phyloP scores from a whole-genome alignment of 1,284 basidiomycete species.

The Trametes hirsuta region DNA sequence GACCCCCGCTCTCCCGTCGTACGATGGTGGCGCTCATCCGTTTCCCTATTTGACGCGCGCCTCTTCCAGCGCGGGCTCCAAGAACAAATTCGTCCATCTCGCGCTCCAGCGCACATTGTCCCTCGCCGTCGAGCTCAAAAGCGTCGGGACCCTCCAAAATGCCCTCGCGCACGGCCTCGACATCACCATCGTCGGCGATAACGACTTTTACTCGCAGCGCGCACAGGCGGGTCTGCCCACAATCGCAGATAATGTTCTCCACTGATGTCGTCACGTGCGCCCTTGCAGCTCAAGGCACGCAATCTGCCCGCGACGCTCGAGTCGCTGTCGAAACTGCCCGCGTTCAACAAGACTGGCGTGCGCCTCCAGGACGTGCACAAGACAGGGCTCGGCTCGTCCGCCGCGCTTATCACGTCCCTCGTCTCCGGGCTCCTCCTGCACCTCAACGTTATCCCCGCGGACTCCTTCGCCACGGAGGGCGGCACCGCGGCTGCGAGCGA shows the following conservation, averaged over 20 bases:
- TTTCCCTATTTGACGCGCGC: background rate
- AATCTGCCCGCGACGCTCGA: constrained; percentile 61
- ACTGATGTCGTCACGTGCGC: background rate
- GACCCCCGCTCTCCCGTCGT: background rate
- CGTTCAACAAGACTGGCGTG: constrained; percentile 78
- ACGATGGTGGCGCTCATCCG: background rate
- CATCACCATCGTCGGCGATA: constrained; percentile 88
- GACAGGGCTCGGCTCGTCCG: constrained; percentile 96
- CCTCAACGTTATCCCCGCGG: constrained; percentile 63
- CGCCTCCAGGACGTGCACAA: constrained; percentile 87
- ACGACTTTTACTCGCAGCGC: constrained; percentile 97
- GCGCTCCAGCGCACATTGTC: constrained; percentile 80
- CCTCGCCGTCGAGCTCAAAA: constrained; percentile 63
- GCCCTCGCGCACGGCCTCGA: constrained; percentile 60
- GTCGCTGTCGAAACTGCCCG: constrained; percentile 67
- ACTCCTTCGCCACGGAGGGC: constrained; percentile 42
- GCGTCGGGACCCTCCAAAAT: constrained; percentile 46
- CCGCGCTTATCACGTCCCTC: constrained; percentile 95
- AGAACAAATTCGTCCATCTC: constrained; percentile 93
- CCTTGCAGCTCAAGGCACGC: constrained; percentile 58
- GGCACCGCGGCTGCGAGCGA: constrained; percentile 38
- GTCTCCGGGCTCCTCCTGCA: constrained; percentile 86
- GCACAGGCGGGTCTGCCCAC: constrained; percentile 61
- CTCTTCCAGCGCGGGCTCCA: constrained; percentile 30
- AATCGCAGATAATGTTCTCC: background rate